Base-by-base conservation (phyloP, 768 basidiomycete genomes). In the Gymnopilus dilepis region DNA sequence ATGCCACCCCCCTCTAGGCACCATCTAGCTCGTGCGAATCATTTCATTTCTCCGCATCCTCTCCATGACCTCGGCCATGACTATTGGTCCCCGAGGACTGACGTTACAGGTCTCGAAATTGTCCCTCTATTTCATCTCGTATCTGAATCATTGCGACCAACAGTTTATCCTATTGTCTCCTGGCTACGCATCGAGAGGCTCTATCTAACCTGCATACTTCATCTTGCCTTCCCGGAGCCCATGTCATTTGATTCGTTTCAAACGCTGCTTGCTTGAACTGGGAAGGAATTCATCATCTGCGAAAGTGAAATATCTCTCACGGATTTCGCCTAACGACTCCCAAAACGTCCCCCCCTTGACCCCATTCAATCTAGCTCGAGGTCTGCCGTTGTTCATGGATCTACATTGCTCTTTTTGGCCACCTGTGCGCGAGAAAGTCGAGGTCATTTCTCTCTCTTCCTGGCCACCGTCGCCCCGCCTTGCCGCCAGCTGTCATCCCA, bases 341-440 rank as follows among this genome's bases (percentile, higher is more conserved):
- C 24, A 13, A 38, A 58, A 58, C 47, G 57, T 48, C 37, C 45
- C 62, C 47, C 45, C 58, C 59, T 51, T 54, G 34, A 40, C 52
- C 50, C 63, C 58, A 64, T 53, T 51, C 50, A 51, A 38, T 52
- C 41, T 21, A 47, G 6, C 52, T 48, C 12, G 19, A 52, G 2
- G 17, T 26, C 34, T 37, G 41, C 45, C 48, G 58, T 51, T 53
- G 19, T 57, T 50, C 58, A 60, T 64, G 63, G 63, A 64, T 56
- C 63, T 64, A 26, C 53, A 56, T 37, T 60, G 55, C 59, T 60
- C 28, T 21, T 60, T 60, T 58, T 26, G 57, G 57, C 42, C 4
- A n/a, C 43, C 28, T 13, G 37, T 40, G 24, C 52, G 52, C 34
- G 52, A 54, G 34, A 54, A 40, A 38, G 6, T 54, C 22, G 12